Base-by-base conservation (phyloP, 768 basidiomycete genomes). In the Tulasnella sp. region DNA sequence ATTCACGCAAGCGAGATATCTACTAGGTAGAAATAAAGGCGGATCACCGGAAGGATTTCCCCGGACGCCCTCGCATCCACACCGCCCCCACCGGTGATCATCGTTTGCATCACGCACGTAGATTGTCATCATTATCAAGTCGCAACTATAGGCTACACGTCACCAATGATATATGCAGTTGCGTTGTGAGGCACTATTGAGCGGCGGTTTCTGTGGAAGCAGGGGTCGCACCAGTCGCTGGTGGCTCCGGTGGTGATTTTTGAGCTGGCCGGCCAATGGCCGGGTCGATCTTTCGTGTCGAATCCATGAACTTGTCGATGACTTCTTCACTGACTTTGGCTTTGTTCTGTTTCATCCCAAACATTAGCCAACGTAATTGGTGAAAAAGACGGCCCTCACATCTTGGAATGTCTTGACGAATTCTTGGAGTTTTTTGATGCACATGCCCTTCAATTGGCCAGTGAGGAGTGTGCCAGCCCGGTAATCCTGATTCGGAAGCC, bases 401-500 rank as follows among this genome's bases (percentile, higher is more conserved):
- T 88, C 92, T 85, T 99, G 98, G 87, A 99, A 99, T 2, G 87
- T 88, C 70, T 88, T 88, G 42, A 98, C 93, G 77, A 98, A 93
- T 29, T 88, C 85, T 83, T 98, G 96, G 16, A 99, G 83, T 73
- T 91, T 80, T 75, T 90, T 88, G 79, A 99, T 98, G 82, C 95
- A 97, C 83, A 86, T 90, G 16, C 90, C 91, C 86, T 99, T 99
- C 81, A 99, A 86, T 83, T 99, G 91, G 6, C 95, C 95, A 0
- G 96, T 98, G 74, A 98, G 87, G 75, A 99, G 83, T 48, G 87
- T 88, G 0, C 98, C 98, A 23, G 93, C 89, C 26, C 95, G 92
- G 84, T 99, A 99, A 74, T 97, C 96, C 96, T 98, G 80, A 26
- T 32, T 75, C n/a, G 29, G 13, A 29, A 11, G 23, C 44, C 40